Conservation (phyloP, 441 rosid genomes). For the Macaranga tanarius region DNA sequence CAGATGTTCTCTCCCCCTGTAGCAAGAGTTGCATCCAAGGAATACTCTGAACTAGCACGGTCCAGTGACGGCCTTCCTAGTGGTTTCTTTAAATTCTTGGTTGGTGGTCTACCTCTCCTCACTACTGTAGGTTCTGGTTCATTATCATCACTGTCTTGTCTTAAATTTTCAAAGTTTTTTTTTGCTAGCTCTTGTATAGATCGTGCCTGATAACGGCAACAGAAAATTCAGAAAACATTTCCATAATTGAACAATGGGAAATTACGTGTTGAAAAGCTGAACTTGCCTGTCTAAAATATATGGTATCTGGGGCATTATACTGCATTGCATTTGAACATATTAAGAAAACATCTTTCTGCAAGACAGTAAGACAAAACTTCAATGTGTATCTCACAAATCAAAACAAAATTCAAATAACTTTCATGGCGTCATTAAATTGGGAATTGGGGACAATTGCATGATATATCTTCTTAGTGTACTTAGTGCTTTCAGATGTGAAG, state of each 20-base stretch:
- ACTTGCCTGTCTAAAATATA: conserved; percentile 74
- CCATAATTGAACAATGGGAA: not conserved
- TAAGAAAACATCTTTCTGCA: conserved; percentile 78
- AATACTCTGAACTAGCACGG: conserved; percentile 42
- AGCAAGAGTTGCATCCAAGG: conserved; percentile 44
- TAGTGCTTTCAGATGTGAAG: not conserved
- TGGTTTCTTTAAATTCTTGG: conserved; percentile 41
- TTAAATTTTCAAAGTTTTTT: conserved; percentile 68
- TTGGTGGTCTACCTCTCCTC: conserved; percentile 85
- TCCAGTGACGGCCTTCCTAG: conserved; percentile 46
- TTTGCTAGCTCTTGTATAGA: conserved; percentile 75
- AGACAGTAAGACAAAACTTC: conserved; percentile 2
- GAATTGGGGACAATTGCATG: not conserved
- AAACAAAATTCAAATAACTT: not conserved
- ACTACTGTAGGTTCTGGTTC: conserved; percentile 50
- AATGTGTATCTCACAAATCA: not conserved
- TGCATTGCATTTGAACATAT: conserved; percentile 88
- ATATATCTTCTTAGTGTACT: not conserved
- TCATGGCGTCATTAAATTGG: not conserved
- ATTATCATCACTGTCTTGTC: conserved; percentile 73
- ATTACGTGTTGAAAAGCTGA: conserved; percentile 7
- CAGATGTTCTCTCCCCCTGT: conserved; percentile 38
- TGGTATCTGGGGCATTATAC: conserved; percentile 80
- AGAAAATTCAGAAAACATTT: conserved; percentile 13
- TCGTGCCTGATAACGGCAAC: conserved; percentile 48